Evolutionary conservation across 495 filamentous ascomycete genomes (phyloP).

Genomic region (Talaromyces liani): DNA sequence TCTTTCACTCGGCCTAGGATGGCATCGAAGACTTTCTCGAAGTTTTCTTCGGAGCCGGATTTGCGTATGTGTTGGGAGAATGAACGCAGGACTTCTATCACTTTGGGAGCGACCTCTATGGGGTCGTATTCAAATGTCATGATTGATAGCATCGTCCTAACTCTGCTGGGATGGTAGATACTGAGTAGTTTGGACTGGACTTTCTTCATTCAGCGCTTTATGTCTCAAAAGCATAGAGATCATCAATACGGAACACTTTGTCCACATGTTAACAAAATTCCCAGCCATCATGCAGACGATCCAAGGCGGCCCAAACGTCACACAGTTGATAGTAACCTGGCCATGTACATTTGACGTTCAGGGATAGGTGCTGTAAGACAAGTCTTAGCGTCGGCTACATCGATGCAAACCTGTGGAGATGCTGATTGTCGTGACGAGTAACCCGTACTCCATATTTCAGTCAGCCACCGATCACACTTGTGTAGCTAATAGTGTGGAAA

Average conservation of each 20-base stretch:
- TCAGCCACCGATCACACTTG: background rate
- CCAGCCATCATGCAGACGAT: background rate
- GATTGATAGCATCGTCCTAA: background rate
- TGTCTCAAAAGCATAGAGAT: background rate
- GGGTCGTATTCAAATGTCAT: background rate
- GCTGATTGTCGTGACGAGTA: background rate
- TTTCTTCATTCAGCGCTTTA: background rate
- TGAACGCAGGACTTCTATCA: background rate
- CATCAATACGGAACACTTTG: background rate
- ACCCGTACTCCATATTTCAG: background rate
- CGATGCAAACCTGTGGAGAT: background rate
- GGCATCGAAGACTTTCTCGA: background rate
- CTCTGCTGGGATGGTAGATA: background rate
- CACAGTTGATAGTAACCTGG: background rate
- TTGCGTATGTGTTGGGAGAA: background rate
- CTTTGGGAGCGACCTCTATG: background rate
- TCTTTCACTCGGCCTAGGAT: background rate
- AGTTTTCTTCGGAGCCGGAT: background rate
- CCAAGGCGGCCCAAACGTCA: background rate
- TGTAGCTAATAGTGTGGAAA: background rate
- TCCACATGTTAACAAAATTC: background rate
- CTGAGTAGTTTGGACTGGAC: background rate
- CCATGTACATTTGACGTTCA: background rate
- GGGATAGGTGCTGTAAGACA: background rate
- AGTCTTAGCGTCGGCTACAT: background rate